Base-by-base conservation (phyloP, 1,284 basidiomycete species). In the Puccinia hordei region DNA sequence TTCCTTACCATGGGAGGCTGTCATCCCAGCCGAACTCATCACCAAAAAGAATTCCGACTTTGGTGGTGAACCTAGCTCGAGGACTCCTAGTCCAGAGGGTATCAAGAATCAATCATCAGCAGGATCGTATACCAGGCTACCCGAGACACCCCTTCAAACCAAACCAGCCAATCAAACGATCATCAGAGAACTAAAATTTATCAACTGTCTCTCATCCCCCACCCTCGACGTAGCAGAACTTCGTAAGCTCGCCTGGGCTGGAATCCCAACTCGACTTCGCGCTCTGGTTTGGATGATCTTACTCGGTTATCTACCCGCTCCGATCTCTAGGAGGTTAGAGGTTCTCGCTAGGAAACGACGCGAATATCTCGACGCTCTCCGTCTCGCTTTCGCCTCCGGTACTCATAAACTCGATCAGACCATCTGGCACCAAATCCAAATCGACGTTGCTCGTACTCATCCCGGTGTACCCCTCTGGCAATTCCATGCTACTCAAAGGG, bases 381-480 rank as follows among this genome's bases (percentile, higher is more conserved):
- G 94, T 83, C 88, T 95, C 24, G 92, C 96, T n/a, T 98, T 99
- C 85, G 90, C 24, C 24, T 4, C 57, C 24, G 94, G 93, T 80
- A 89, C 90, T 33, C 90, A 91, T 72, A 90, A 91, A 0, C 88
- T 95, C 24, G 95, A 98, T 86, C 93, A 94, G 84, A 92, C 82
- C 87, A 95, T 98, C 85, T 98, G 95, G 95, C 95, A 98, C 87
- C 95, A 98, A 86, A 98, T 98, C 84, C 93, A 94, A 85, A 98
- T 97, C 82, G 95, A 98, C 84, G 95, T 97, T 9, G 95, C 95
- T 10, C 88, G 95, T 65, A 98, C 95, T 49, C 88, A 95, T 80
- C 94, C 95, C 22, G 94, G 95, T n/a, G 90, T 95, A 12, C 88
- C 88, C 46, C 86, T 98, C 35, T 98, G 95, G 95, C 92, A 93